phyloP scores from a whole-genome alignment of 2,329 filamentous ascomycete genomes.

The Metarhizium album region DNA sequence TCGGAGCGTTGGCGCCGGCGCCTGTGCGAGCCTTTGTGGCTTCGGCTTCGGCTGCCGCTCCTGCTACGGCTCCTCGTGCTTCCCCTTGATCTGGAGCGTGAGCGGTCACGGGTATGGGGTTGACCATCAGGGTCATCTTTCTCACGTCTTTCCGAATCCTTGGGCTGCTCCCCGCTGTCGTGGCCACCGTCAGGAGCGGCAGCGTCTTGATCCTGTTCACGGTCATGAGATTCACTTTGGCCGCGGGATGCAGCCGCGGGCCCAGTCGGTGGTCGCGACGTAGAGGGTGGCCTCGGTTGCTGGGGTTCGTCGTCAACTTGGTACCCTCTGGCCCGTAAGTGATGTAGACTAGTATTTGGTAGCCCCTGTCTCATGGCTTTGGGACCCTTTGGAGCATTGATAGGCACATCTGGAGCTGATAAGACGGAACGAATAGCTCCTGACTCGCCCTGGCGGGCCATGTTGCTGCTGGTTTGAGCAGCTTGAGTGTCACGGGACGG shows the following conservation, averaged over 20 bases:
- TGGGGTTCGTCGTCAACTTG: conserved; percentile 33
- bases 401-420: conserved; percentile 33
- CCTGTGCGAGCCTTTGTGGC: conserved; percentile 33
- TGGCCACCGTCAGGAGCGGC: not conserved
- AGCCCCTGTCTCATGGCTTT: conserved; percentile 88
- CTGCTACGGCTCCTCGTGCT: conserved; percentile 18
- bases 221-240: conserved; percentile 36
- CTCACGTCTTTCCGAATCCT: conserved; percentile 16
- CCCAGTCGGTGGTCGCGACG: conserved; percentile 4
- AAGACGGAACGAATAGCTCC: conserved; percentile 22
- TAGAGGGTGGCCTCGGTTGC: conserved; percentile 14
- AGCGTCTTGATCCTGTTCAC: conserved; percentile 24
- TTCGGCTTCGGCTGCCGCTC: conserved; percentile 18
- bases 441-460: conserved; percentile 9
- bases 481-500: conserved; percentile 21
- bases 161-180: conserved; percentile 21
- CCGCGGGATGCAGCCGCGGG: conserved; percentile 18
- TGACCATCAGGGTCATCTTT: conserved; percentile 12
- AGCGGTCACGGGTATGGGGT: conserved; percentile 13
- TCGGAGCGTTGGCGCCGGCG: conserved; percentile 46
- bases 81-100: conserved; percentile 24
- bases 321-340: conserved; percentile 45
- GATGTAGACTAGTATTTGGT: conserved; percentile 67
- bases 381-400: conserved; percentile 80
- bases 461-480: conserved; percentile 16